Base-by-base conservation (phyloP, 805 yeast species). In the Saccharomycopsis capsularis region DNA sequence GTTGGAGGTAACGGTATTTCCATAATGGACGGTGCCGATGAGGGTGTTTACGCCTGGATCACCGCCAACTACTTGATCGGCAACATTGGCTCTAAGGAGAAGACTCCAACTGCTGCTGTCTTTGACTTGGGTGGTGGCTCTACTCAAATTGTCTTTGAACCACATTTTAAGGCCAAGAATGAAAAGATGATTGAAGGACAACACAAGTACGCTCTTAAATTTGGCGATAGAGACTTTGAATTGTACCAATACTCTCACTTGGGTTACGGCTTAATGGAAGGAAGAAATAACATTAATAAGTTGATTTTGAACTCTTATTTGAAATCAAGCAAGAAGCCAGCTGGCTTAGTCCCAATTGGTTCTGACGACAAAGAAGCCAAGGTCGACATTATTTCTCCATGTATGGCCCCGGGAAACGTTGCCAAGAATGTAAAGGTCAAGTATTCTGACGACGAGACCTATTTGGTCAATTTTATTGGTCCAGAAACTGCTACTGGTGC, bases 31-130 rank as follows among this genome's bases (percentile, higher is more conserved):
- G 99, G 99, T 57, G 82, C 81, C 52, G 95, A 91, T 58, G 99
- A 95, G 71, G 99, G 99, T 65, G 97, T 93, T 6, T 93, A 80
- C 62, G 99, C 99, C 1, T 93, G 99, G 99, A 85, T 93, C 65
- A 93, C 99, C 24, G 82, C 96, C 44, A 93, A 93, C 69, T 93
- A 82, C 65, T 70, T 93, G 56, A 74, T 91, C 58, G 98, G 97
- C 38, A 93, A 91, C 69, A 91, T 93, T 64, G 99, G 98, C 15
- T 64, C 79, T 21, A 64, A 67, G 29, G 81, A 78, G 37, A 83
- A 82, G 65, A 64, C 68, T 23, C 89, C 95, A 27, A 93, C 99
- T 11, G 95, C 95, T 44, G 99, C 98, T 21, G 95, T 93, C 9
- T 93, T 93, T 61, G 99, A 93, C 66, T 76, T 93, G 52, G 99